phyloP scores from a whole-genome alignment of 148 eudicot genomes.

The Silene latifolia region DNA sequence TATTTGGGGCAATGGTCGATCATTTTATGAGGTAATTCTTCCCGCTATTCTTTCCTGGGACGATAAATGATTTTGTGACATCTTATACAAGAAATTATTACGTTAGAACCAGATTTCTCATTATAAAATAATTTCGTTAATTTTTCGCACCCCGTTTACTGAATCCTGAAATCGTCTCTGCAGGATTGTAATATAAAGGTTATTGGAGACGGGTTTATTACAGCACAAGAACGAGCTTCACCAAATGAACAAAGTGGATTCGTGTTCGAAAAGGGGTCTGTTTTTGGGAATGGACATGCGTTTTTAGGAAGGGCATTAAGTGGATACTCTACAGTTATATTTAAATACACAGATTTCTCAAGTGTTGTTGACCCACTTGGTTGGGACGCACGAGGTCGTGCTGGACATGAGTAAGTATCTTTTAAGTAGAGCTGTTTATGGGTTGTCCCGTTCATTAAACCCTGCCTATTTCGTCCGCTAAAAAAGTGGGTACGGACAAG shows the following conservation, averaged over 20 bases:
- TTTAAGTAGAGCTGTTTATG: too few species aligned
- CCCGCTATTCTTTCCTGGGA: too few species aligned
- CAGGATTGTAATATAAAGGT: constrained; percentile 15
- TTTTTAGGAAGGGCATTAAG: constrained; percentile 36
- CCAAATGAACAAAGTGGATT: constrained; percentile 26
- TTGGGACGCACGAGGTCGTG: not conserved
- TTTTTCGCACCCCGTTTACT: too few species aligned
- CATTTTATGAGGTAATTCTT: constrained; percentile 24
- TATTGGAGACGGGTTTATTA: constrained; percentile 25
- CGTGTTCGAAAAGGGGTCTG: constrained; percentile 27
- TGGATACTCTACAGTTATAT: constrained; percentile 32
- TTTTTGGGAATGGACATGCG: constrained; percentile 25
- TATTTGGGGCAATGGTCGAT: constrained; percentile 31
- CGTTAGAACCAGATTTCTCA: too few species aligned
- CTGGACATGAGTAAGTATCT: not conserved
- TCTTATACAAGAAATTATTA: too few species aligned
- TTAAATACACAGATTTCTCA: constrained; percentile 3
- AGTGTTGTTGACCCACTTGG: not conserved
- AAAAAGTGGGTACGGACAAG: too few species aligned
- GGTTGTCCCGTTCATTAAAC: too few species aligned
- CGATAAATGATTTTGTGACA: too few species aligned
- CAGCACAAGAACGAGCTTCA: constrained; percentile 33
- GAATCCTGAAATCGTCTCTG: too few species aligned
- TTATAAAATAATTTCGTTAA: too few species aligned
- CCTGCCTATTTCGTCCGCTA: too few species aligned